These are phyloP conservation scores for Blastobotrys robertii DNA, from an alignment of 805 yeast genomes.

Conservation along the genomic window DNA sequence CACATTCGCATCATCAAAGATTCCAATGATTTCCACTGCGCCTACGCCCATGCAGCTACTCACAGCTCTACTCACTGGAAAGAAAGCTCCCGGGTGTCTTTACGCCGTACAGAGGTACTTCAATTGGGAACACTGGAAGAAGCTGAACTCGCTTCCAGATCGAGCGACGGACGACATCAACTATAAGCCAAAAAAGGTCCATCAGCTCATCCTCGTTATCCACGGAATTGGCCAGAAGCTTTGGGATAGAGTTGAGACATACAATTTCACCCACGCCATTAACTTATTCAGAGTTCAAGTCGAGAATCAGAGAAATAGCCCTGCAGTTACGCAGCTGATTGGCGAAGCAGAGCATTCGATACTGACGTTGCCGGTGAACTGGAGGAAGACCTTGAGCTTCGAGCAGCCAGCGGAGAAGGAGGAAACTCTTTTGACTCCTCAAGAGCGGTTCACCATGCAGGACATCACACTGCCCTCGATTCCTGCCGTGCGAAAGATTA, in stretches of 20 bases:
- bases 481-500: conserved; percentile 59
- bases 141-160: conserved; percentile 18
- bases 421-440: conserved; percentile 3
- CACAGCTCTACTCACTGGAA: conserved; percentile 14
- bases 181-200: conserved; percentile 31
- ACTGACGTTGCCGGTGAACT: conserved; percentile 64
- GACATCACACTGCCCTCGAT: conserved; percentile 74
- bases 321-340: conserved; percentile 14
- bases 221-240: conserved; percentile 94
- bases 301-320: conserved; percentile 17
- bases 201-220: conserved; percentile 66
- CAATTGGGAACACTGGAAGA: conserved; percentile 25
- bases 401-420: conserved; percentile 20
- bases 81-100: conserved; percentile 14
- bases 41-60: conserved; percentile 10
- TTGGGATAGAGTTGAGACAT: conserved; percentile 67
- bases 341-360: conserved; percentile 12
- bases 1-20: conserved; percentile 7
- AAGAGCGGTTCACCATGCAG: conserved; percentile 28
- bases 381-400: conserved; percentile 60
- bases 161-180: conserved; percentile 20
- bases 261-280: conserved; percentile 72
- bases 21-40: conserved; percentile 9
- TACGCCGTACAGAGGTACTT: conserved; percentile 23
- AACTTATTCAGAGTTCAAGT: conserved; percentile 30